Evolutionary conservation across 2,329 filamentous ascomycete genomes (phyloP).

Genomic region (Alternaria postmessia): DNA sequence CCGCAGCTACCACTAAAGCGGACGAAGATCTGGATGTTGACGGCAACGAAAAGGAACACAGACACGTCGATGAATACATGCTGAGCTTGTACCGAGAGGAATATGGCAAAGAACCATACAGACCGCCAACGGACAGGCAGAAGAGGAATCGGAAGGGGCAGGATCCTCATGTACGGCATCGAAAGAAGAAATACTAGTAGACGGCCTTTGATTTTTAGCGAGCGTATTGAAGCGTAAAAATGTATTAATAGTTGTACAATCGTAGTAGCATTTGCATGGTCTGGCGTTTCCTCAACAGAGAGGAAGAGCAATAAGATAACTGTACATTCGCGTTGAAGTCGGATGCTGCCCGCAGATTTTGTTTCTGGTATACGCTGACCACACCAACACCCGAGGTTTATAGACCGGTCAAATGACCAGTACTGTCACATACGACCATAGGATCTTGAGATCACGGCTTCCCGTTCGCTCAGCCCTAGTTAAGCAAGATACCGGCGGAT

Average conservation of each 20-base stretch:
- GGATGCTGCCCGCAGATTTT: not conserved
- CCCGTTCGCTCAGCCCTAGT: slow-evolving; percentile 1
- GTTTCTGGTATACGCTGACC: not conserved
- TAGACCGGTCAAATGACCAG: too few relatives aligned
- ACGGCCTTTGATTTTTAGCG: slow-evolving; percentile 1
- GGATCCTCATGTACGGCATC: slow-evolving; percentile 41
- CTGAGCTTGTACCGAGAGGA: slow-evolving; percentile 40
- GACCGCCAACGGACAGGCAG: slow-evolving; percentile 43
- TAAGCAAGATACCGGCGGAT: not conserved
- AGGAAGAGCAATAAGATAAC: not conserved
- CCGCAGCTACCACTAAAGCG: slow-evolving; percentile 21
- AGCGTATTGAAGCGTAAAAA: not conserved
- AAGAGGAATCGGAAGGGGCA: slow-evolving; percentile 41
- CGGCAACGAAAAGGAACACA: slow-evolving; percentile 25
- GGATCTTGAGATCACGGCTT: not conserved
- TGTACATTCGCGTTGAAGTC: not conserved
- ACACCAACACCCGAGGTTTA: not conserved
- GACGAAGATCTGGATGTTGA: slow-evolving; percentile 27
- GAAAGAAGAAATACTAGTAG: slow-evolving; percentile 40
- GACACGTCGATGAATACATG: slow-evolving; percentile 51
- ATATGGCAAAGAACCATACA: slow-evolving; percentile 44
- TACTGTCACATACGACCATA: not conserved
- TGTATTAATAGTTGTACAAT: slow-evolving; percentile 6
- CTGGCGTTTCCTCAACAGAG: not conserved
- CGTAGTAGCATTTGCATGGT: slow-evolving; percentile 7